These are phyloP conservation scores for Vitis amurensis DNA, from an alignment of 164 flowering plant species.

Conservation along the genomic window DNA sequence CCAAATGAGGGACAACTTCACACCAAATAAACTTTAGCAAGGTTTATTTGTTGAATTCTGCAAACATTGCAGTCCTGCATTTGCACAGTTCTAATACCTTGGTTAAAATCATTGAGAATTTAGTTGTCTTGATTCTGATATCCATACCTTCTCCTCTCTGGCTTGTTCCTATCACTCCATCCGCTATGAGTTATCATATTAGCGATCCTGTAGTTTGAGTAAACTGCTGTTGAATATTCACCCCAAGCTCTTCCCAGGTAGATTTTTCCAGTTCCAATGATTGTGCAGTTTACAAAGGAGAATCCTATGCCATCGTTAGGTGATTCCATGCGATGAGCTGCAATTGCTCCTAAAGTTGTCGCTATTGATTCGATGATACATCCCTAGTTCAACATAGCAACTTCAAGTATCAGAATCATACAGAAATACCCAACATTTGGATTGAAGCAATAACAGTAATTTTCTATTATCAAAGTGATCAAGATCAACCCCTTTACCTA, in stretches of 20 bases:
- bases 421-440: neutral
- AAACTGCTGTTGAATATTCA: constrained; percentile 56
- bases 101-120: neutral
- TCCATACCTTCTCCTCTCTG: neutral
- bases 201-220: constrained; percentile 51
- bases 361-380: constrained; percentile 66
- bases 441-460: too few relatives aligned
- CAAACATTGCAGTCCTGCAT: constrained; percentile 69
- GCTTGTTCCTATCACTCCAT: constrained; percentile 36
- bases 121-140: too few relatives aligned
- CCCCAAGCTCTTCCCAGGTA: constrained; percentile 94
- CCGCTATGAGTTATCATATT: constrained; percentile 54
- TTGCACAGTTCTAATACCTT: neutral
- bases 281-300: constrained; percentile 63
- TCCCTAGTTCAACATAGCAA: constrained; percentile 32
- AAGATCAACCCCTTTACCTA: constrained; percentile 38
- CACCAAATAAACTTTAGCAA: too few relatives aligned
- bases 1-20: too few relatives aligned
- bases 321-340: constrained; percentile 71
- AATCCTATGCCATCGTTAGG: constrained; percentile 66
- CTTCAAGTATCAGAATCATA: constrained; percentile 2
- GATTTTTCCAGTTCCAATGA: constrained; percentile 59
- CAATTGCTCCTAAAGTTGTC: constrained; percentile 56
- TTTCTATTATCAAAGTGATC: neutral
- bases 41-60: constrained; percentile 49